Evolutionary conservation across 208 protist genomes (phyloP).

Genomic region (Trypanosoma lewisi): DNA sequence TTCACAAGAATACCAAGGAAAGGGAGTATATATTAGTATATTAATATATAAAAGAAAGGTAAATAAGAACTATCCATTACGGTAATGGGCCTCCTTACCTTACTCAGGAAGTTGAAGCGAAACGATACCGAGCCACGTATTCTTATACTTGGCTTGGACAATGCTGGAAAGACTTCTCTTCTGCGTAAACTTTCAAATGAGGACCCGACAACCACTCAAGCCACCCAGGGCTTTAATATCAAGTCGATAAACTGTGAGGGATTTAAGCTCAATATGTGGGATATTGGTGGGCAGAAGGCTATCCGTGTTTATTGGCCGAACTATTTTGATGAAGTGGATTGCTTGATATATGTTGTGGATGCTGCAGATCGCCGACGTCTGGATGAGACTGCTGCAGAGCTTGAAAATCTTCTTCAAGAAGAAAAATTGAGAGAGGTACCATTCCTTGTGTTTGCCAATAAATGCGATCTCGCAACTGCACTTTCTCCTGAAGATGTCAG

Average conservation of each 20-base stretch:
- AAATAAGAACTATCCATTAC: conserved; percentile 2
- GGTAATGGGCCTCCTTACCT: conserved; percentile 94
- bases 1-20: not conserved
- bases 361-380: conserved; percentile 91
- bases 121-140: conserved; percentile 94
- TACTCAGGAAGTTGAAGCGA: conserved; percentile 93
- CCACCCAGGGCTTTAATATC: conserved; percentile 98
- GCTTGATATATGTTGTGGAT: conserved; percentile 96
- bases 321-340: conserved; percentile 97
- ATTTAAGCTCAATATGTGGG: conserved; percentile 99
- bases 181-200: conserved; percentile 95
- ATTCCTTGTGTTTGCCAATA: conserved; percentile 97
- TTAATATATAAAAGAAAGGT: conserved; percentile 6
- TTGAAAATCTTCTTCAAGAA: conserved; percentile 92
- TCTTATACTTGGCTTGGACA: conserved; percentile 97
- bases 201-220: conserved; percentile 94
- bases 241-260: conserved; percentile 95
- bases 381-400: conserved; percentile 93
- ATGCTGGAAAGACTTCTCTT: conserved; percentile 98
- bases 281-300: conserved; percentile 97
- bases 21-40: too few species aligned
- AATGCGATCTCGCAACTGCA: conserved; percentile 95
- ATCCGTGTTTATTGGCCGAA: conserved; percentile 98
- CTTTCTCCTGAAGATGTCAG: conserved; percentile 83
- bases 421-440: conserved; percentile 93